Conservation (phyloP, 495 filamentous ascomycete genomes). For the Parathielavia appendiculata region DNA sequence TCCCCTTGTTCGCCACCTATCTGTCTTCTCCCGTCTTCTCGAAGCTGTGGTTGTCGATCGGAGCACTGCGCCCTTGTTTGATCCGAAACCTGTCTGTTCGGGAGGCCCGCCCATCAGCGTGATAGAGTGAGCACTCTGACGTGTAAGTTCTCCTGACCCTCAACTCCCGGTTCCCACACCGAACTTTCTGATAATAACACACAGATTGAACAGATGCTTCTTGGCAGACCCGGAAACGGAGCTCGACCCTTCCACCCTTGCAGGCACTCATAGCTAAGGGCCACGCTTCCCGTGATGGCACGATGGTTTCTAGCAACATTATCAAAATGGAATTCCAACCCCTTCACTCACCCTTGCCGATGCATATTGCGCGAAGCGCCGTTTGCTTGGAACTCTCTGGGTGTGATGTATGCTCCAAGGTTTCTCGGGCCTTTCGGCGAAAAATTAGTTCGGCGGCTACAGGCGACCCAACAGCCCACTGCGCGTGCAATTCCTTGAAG, state of each 20-base stretch:
- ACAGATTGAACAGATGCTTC: background rate
- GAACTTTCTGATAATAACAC: background rate
- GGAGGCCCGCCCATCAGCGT: background rate
- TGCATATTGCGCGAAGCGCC: background rate
- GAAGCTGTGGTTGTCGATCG: conserved; percentile 2
- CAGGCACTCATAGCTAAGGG: background rate
- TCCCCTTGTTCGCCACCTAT: background rate
- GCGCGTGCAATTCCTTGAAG: too few species aligned
- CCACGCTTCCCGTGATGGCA: background rate
- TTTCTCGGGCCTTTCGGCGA: background rate
- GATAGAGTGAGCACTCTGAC: background rate
- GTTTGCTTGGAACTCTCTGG: background rate
- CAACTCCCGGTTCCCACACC: background rate
- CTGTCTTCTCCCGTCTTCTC: conserved; percentile 2
- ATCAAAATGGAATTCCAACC: background rate
- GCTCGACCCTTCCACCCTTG: too few species aligned
- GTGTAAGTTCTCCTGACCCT: background rate
- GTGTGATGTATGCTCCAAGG: background rate
- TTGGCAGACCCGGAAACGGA: background rate
- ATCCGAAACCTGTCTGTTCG: background rate
- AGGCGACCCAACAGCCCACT: background rate
- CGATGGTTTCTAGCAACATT: background rate
- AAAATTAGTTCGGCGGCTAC: background rate
- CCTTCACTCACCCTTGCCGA: background rate
- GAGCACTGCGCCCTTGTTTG: background rate